Base-by-base conservation (phyloP, 202 grass and related monocot genomes). In the Panicum virgatum region DNA sequence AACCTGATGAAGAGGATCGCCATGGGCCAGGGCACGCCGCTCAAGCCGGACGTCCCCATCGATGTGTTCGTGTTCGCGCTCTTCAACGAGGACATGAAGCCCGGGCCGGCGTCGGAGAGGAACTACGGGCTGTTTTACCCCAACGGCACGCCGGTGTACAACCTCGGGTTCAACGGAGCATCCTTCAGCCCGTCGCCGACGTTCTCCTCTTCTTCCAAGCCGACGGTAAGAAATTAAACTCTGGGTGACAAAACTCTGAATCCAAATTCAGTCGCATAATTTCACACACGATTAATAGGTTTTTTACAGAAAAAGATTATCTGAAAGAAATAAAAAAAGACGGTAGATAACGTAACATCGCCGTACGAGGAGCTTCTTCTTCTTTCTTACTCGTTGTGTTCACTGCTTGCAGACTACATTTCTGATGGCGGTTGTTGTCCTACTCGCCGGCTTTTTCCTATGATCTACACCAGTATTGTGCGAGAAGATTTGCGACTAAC, bases 41-140 rank as follows among this genome's bases (percentile, higher is more conserved):
- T 86, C 60, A 93, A 69, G 83, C 90, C 95, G 10, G n/a, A 64
- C 19, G 92, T 93, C 45, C 92, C 95, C 7, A 65, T 98, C 43
- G 88, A 93, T 50, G 95, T 98, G 12, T 83, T 84, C 60, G 95
- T 98, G 1, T 98, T 98, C 58, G 95, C 95, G 22, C 86, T 98
- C 7, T 98, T 98, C 73, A 98, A 95, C 69, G 95, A 98, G 79
- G 36, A 98, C 65, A 7, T 71, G 76, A 98, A 98, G 83, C n/a
- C 64, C 0, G 92, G 90, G 1, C 64, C 72, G 18, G 71, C 86
- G 45, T 97, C 95, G 40, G 95, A 97, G 83, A 91, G 88, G 90
- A 97, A 97, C 79, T 98, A 98, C 22, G 95, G 95, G 3, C 65
- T 98, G 42, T 98, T 86, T 37, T 94, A 98, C 77, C 95, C 92